Evolutionary conservation across 768 basidiomycete genomes (phyloP), one percentile per base, ranked within the genome.

Genomic region (Exsudoporus frostii): DNA sequence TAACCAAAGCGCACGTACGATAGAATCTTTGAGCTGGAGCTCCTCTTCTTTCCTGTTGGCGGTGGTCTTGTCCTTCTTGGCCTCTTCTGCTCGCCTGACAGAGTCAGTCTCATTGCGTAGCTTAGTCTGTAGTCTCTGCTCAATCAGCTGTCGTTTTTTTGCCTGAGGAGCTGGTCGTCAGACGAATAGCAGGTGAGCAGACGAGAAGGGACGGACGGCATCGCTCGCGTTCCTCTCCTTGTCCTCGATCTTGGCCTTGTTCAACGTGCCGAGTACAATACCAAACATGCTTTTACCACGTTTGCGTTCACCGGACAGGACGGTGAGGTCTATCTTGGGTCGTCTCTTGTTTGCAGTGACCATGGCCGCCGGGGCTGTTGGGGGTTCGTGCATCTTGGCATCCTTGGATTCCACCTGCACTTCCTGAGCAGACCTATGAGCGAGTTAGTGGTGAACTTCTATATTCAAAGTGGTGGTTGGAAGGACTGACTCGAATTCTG

Each of bases 211-310:
- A 70, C 73, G 68, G 54, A 91, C 90, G 63, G 90, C 88, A 62
- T 92, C 90, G 70, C 88, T 90, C n/a, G 85, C 84, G 66, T 79
- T 89, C 54, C 89, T 77, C 76, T 88, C 84, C 67, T 88, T 86
- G 70, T 90, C 90, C 75, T 92, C 90, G 59, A 80, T 85, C 75
- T 90, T 91, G 58, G 90, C 90, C 76, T 88, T 89, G 74, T 86
- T 89, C 56, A 92, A 80, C 59, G 90, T 92, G 48, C 88, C 88
- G 52, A 92, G 71, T 58, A 91, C 76, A 59, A 92, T 76, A 56
- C 89, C 90, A 74, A 92, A 89, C 86, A 91, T 89, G 74, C 81
- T 83, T 81, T 88, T 90, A 68, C 90, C 90, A 64, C 88, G 86
- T 73, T 87, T 90, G 64, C 86, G 81, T 69, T 88, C 86, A 63